Conservation (phyloP, 805 yeast genomes). For the Cyberlindnera petersonii region DNA sequence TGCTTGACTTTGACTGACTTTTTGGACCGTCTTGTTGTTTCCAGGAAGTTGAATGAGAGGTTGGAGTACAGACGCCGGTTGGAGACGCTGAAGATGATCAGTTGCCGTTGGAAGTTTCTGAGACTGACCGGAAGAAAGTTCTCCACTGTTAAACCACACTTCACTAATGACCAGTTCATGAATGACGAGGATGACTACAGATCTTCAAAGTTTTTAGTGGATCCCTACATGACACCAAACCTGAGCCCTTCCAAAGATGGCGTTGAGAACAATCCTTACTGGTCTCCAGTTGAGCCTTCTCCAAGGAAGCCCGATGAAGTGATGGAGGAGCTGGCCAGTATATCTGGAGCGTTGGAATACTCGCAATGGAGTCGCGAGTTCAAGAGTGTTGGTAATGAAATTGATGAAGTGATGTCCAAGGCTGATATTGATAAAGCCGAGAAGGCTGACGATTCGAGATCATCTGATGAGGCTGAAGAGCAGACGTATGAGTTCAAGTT, state of each 20-base stretch:
- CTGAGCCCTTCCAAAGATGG: slow-evolving; percentile 1
- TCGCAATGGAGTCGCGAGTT: slow-evolving; percentile 22
- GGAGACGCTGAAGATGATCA: slow-evolving; percentile 34
- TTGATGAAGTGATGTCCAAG: slow-evolving; percentile 8
- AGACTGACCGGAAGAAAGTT: slow-evolving; percentile 13
- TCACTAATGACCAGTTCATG: background rate
- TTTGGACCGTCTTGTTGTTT: slow-evolving; percentile 55
- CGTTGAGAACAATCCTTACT: slow-evolving; percentile 12
- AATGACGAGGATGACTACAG: background rate
- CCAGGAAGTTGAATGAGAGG: slow-evolving; percentile 51
- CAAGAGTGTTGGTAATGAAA: slow-evolving; percentile 14
- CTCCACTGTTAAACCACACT: slow-evolving; percentile 3
- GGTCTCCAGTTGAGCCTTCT: slow-evolving; percentile 17
- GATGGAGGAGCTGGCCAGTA: slow-evolving; percentile 14
- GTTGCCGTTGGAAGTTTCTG: slow-evolving; percentile 33
- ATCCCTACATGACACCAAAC: slow-evolving; percentile 10
- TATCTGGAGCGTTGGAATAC: slow-evolving; percentile 16
- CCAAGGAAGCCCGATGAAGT: slow-evolving; percentile 1
- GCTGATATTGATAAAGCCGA: background rate
- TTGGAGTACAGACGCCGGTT: slow-evolving; percentile 31
- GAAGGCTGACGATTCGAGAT: slow-evolving; percentile 1
- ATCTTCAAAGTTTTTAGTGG: background rate
- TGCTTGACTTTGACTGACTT: slow-evolving; percentile 73
- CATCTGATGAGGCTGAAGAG: slow-evolving; percentile 5
- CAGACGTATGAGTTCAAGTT: slow-evolving; percentile 1